phyloP scores from a whole-genome alignment of 805 yeast genomes.

The Ogataea glucozyma region DNA sequence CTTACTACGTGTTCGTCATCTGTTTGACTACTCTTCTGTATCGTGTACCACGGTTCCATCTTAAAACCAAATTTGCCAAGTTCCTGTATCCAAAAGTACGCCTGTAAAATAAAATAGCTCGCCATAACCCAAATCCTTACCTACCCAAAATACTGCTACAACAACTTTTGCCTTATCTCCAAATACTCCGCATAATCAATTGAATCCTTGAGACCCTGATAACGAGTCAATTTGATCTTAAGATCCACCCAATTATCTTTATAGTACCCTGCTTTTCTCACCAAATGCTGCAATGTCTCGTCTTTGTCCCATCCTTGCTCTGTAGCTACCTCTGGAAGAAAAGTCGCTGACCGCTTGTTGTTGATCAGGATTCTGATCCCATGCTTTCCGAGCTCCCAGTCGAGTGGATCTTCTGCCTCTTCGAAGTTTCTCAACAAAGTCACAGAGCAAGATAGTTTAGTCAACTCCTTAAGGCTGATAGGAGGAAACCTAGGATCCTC shows the following conservation, averaged over 20 bases:
- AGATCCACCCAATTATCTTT: constrained; percentile 31
- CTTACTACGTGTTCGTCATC: too few species aligned
- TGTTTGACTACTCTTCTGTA: too few species aligned
- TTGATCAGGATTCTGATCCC: constrained; percentile 68
- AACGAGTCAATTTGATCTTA: constrained; percentile 50
- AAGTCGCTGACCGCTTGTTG: constrained; percentile 64
- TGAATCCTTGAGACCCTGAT: constrained; percentile 52
- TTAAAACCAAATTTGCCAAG: too few species aligned
- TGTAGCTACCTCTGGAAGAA: constrained; percentile 84
- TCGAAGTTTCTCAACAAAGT: constrained; percentile 66
- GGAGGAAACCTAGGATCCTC: constrained; percentile 80
- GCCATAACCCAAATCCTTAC: too few species aligned
- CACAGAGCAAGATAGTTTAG: constrained; percentile 53
- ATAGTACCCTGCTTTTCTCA: constrained; percentile 66
- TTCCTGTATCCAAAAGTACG: too few species aligned
- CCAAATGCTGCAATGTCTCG: constrained; percentile 69
- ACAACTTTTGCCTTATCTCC: constrained; percentile 19
- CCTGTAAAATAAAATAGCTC: too few species aligned
- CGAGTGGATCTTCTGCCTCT: constrained; percentile 49
- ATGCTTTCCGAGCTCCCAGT: constrained; percentile 83
- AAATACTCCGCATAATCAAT: constrained; percentile 44
- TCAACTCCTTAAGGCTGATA: constrained; percentile 54
- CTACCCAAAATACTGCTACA: too few species aligned
- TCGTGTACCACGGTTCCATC: too few species aligned
- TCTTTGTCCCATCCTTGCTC: constrained; percentile 82